A percentile compares a stretch with the other conserved stretches of the same genome.
These are phyloP conservation scores for Zoysia pacifica DNA, from an alignment of 176 grass and related monocot genomes.

Conservation along the genomic window DNA sequence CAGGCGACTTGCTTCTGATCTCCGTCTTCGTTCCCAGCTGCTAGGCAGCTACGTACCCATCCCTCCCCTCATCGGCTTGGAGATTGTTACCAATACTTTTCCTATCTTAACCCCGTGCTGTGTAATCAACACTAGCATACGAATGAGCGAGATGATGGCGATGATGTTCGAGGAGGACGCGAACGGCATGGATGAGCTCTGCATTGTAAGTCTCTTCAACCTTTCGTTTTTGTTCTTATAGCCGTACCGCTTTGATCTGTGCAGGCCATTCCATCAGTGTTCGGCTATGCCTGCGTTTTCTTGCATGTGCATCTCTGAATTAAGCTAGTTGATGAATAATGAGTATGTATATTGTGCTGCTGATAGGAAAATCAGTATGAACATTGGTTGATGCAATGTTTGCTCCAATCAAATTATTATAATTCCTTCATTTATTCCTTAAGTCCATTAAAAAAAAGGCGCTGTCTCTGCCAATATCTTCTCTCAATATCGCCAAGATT, in stretches of 20 bases:
- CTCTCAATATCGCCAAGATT: too few species aligned
- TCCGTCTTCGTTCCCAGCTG: constrained; percentile 24
- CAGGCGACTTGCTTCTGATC: constrained; percentile 24
- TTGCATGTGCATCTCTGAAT: neutral
- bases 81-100: constrained; percentile 7
- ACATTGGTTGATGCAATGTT: neutral
- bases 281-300: neutral
- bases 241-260: neutral
- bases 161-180: constrained; percentile 34
- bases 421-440: neutral
- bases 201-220: constrained; percentile 40
- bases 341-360: neutral
- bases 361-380: neutral
- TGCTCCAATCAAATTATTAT: neutral
- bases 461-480: too few species aligned
- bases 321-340: neutral
- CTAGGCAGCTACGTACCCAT: neutral
- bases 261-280: neutral
- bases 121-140: neutral
- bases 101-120: constrained; percentile 11
- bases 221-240: neutral
- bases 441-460: neutral
- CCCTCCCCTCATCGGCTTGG: neutral
- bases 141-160: neutral
- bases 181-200: neutral